Evolutionary conservation across 257 asterid species (phyloP).

Genomic region (Euphrasia confusa): DNA sequence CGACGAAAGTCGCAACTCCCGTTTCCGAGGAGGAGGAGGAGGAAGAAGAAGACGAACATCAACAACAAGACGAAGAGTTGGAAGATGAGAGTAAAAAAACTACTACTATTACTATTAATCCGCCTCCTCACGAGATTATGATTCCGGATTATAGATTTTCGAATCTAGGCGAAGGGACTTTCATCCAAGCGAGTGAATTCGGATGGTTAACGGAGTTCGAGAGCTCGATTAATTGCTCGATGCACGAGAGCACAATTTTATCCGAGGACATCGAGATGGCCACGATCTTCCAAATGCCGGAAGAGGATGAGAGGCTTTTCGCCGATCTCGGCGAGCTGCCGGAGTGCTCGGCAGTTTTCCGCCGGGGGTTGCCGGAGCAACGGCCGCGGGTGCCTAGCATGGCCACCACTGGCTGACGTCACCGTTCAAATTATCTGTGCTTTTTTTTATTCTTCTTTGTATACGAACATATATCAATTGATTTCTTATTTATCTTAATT

Average conservation of each 20-base stretch:
- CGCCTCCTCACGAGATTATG: conserved; percentile 5
- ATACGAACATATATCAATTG: background rate
- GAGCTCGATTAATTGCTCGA: conserved; percentile 30
- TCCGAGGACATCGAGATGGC: conserved; percentile 47
- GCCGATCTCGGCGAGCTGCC: conserved; percentile 92
- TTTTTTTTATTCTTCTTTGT: no score
- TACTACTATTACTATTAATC: conserved; percentile 18
- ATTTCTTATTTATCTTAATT: background rate
- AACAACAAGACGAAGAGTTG: conserved; percentile 1
- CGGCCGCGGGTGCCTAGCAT: conserved; percentile 43
- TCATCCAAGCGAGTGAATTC: conserved; percentile 32
- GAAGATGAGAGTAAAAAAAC: conserved; percentile 26
- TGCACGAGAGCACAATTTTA: conserved; percentile 58
- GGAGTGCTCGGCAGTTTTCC: conserved; percentile 80
- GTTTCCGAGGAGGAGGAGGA: conserved; percentile 33
- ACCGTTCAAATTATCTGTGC: background rate
- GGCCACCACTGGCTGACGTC: conserved; percentile 40
- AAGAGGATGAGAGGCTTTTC: conserved; percentile 74
- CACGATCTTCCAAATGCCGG: conserved; percentile 59
- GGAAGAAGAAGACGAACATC: conserved; percentile 18
- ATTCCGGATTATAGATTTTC: conserved; percentile 31
- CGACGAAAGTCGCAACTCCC: conserved; percentile 11
- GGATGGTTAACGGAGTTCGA: conserved; percentile 78
- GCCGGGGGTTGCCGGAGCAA: conserved; percentile 55
- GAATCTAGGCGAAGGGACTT: conserved; percentile 26